phyloP scores from a whole-genome alignment of 148 eudicot species.

The Agrostemma githago region DNA sequence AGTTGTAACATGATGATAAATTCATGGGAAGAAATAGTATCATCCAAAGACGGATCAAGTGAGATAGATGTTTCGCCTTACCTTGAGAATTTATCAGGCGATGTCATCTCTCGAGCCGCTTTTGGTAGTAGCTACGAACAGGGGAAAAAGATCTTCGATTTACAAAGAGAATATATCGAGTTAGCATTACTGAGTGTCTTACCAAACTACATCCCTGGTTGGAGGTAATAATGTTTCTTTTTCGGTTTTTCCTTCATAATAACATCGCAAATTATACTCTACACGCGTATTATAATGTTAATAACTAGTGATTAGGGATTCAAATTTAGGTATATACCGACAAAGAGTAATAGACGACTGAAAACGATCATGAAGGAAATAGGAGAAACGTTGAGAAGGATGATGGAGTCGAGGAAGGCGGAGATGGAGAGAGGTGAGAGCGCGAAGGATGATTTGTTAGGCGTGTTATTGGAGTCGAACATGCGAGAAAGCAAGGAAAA shows the following conservation, averaged over 20 bases:
- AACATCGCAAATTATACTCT: no score
- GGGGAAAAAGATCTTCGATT: slow-evolving; percentile 1
- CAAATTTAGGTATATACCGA: neutral
- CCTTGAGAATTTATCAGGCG: neutral
- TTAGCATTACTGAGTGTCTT: neutral
- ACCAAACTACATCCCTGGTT: neutral
- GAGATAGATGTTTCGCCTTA: neutral
- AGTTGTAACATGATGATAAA: neutral
- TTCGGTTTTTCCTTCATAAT: no score
- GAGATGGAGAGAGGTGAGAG: neutral
- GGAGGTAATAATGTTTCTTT: neutral
- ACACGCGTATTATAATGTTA: neutral
- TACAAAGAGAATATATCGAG: neutral
- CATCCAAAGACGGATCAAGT: neutral
- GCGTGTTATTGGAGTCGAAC: neutral
- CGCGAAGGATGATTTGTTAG: neutral
- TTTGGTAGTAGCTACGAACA: neutral
- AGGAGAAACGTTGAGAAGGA: neutral
- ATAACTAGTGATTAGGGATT: neutral
- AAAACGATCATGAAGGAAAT: no score
- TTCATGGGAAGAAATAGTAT: neutral
- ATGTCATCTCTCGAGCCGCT: neutral
- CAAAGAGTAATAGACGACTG: neutral
- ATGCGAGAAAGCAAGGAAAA: no score
- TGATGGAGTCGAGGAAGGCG: neutral